Evolutionary conservation across 345 rosid genomes (phyloP), one percentile per base, ranked within the genome.

Genomic region (Pseudoturritis turrita): DNA sequence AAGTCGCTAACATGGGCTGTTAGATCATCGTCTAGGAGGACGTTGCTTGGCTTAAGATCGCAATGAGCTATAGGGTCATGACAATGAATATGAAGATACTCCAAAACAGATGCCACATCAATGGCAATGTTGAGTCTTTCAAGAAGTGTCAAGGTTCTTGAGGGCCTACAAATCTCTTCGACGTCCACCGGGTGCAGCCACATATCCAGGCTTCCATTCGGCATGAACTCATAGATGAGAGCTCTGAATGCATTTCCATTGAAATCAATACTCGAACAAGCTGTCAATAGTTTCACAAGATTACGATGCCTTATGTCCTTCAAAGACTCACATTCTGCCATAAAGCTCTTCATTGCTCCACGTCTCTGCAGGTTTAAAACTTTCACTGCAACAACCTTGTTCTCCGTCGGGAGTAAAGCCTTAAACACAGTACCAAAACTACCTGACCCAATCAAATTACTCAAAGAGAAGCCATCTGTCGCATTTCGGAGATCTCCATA

Each of bases 241-340:
- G 36, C 36, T 33, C 36, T 33, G 36, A 33, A 33, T 33, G 7
- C 10, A 10, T 33, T 33, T 33, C 36, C 36, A 1, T 33, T 10
- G 36, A 33, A 33, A 33, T 33, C 36, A 33, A 33, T 33, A 33
- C 36, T 33, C 10, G 36, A 33, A 6, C 36, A 33, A 33, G 36
- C 10, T 10, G 36, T 33, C 36, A 33, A 33, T 7, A 33, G 36
- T 33, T 33, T 33, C 36, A 33, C 36, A 33, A 86, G 80, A 63
- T 83, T 85, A 25, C 84, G 71, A 37, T 83, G 89, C 40, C 87
- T 78, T 6, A 70, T 33, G 36, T 33, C 36, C 10, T 33, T 33
- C 10, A 33, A 33, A 3, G 36, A 33, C 8, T 33, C 36, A 33
- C 36, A 33, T 33, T 33, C 36, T 33, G 36, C 36, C 10, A 33